phyloP scores from a whole-genome alignment of 257 asterid species.

The Primulina tabacum region DNA sequence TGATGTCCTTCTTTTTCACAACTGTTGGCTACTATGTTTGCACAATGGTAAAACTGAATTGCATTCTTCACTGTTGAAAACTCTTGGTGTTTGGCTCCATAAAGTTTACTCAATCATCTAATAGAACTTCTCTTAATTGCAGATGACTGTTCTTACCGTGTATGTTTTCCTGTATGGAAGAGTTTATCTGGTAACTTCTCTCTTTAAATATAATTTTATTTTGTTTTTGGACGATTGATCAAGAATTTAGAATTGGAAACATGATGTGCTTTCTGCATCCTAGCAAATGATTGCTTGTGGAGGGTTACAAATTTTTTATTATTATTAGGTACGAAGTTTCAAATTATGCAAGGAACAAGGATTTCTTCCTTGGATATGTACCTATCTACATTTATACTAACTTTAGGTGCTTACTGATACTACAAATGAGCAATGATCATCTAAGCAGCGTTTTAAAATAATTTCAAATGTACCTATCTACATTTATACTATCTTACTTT shows the following conservation, averaged over 20 bases:
- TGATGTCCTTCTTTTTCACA: constrained; percentile 91
- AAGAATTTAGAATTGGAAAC: background rate
- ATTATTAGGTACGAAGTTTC: too few species aligned
- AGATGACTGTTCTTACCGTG: constrained; percentile 98
- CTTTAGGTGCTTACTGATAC: background rate
- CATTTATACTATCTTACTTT: too few species aligned
- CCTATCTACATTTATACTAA: background rate
- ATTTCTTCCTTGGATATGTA: background rate
- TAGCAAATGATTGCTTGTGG: background rate
- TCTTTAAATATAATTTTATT: constrained; percentile 12
- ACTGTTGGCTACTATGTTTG: constrained; percentile 96
- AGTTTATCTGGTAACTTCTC: constrained; percentile 80
- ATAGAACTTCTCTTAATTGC: constrained; percentile 33
- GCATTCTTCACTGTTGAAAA: constrained; percentile 15
- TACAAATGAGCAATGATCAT: background rate
- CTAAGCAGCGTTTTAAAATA: too few species aligned
- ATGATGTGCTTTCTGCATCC: background rate
- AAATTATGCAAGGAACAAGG: background rate
- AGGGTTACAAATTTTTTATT: background rate
- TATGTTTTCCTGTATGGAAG: constrained; percentile 90
- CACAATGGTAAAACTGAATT: constrained; percentile 70
- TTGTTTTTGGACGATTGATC: background rate
- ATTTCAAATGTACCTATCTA: background rate
- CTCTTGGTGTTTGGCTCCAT: constrained; percentile 3
- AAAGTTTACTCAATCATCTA: constrained; percentile 26